Evolutionary conservation across 768 basidiomycete species (phyloP).

Genomic region (Plicaturopsis crispa): DNA sequence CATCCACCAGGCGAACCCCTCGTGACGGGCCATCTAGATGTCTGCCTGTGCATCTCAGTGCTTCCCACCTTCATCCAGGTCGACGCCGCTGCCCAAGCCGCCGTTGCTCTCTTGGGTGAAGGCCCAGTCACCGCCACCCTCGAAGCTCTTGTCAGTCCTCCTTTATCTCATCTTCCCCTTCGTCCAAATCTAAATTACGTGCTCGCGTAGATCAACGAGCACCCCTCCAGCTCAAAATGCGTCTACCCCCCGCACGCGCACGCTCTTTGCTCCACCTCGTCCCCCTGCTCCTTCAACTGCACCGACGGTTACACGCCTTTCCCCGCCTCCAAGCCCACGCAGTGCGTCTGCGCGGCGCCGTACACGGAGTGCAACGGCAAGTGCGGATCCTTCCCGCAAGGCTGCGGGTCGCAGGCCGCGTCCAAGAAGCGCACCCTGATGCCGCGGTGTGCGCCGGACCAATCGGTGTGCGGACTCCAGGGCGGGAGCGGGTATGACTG

Average conservation of each 20-base stretch:
- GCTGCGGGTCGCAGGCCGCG: constrained; percentile 23
- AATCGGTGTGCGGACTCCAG: constrained; percentile 35
- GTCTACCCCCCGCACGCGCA: constrained; percentile 32
- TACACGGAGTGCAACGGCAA: constrained; percentile 40
- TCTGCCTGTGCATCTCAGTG: constrained; percentile 36
- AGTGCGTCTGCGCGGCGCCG: constrained; percentile 36
- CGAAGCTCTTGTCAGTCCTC: constrained; percentile 25
- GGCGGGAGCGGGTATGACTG: constrained; percentile 40
- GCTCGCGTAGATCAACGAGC: constrained; percentile 16
- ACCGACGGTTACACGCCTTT: constrained; percentile 28
- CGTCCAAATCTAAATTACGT: neutral
- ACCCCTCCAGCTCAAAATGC: constrained; percentile 19
- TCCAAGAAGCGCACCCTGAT: constrained; percentile 25
- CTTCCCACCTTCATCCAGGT: constrained; percentile 26
- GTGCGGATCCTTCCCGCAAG: constrained; percentile 28
- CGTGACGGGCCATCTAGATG: too few relatives aligned
- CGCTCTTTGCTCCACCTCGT: constrained; percentile 25
- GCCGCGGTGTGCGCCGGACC: constrained; percentile 26
- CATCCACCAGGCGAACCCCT: too few relatives aligned
- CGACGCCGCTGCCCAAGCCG: constrained; percentile 20
- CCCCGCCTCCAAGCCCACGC: constrained; percentile 24
- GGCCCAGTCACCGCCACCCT: constrained; percentile 20
- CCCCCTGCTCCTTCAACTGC: constrained; percentile 40
- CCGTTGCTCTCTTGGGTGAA: constrained; percentile 22
- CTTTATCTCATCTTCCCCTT: neutral